Evolutionary conservation across 2,329 filamentous ascomycete species (phyloP), one percentile per base, ranked within the genome.

Genomic region (Stagonosporopsis rhizophila): DNA sequence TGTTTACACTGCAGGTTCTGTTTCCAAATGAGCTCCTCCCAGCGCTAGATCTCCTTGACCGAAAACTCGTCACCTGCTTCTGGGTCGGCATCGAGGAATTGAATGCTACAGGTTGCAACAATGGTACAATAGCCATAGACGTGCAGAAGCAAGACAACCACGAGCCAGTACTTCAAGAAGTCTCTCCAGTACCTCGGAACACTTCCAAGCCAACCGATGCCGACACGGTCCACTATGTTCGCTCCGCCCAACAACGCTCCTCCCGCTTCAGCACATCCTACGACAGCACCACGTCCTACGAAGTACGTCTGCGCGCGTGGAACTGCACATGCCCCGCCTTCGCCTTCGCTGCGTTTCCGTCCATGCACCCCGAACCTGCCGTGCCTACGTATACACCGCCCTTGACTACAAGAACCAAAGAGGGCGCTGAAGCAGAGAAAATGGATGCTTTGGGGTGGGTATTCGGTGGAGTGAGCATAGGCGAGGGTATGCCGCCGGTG

Each of bases 311-410:
- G 1, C 66, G 75, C 1, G 86, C 89, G 1, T 98, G 95, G 95
- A 92, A 89, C 74, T 99, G 95, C 76, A 91, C 87, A 1, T 99
- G 95, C 78, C 89, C 92, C 3, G 88, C 87, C 1, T 98, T 98
- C 75, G 83, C 89, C 0, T 88, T 96, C 60, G 81, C 88, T 19
- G 85, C 88, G 2, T 93, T 92, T 65, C 74, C 79, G 2, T 74
- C 76, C 1, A 19, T 56, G 4, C 59, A 61, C 30, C 34, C 61
- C 15, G 60, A 66, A 23, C 57, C 58, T 5, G 27, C 51, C 11
- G 35, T 56, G 4, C 48, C 61, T 4, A 30, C n/a, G 3, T 42
- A 48, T 38, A 28, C 22, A 19, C 44, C 32, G 12, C 25, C n/a
- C 2, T 4, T 17, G 0, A 15, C 34, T 19, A 17, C 27, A 20